These are phyloP conservation scores for Podila clonocystis DNA, from an alignment of 192 early-diverging fungal species.

Conservation along the genomic window DNA sequence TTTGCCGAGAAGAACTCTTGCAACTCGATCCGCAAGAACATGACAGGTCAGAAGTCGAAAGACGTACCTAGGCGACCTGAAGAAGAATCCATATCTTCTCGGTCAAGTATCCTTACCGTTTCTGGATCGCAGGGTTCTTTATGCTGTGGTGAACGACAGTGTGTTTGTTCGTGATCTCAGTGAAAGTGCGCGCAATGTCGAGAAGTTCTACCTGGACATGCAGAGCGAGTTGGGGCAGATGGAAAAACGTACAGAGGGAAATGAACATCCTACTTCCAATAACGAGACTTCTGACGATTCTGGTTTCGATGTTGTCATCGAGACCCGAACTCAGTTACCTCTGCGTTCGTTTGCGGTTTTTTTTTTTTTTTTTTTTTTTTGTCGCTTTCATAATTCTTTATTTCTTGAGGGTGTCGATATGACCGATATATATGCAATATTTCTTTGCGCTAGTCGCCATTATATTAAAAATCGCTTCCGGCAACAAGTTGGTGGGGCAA, in stretches of 20 bases:
- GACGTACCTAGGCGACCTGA: not conserved
- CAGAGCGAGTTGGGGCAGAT: not conserved
- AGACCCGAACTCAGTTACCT: too few relatives aligned
- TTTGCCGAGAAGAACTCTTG: not conserved
- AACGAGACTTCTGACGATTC: not conserved
- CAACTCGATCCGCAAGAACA: not conserved
- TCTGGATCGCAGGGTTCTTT: not conserved
- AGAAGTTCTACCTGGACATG: not conserved
- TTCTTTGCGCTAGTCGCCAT: too few relatives aligned
- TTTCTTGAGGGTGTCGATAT: too few relatives aligned
- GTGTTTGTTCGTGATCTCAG: not conserved
- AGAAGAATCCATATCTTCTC: not conserved
- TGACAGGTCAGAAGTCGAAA: not conserved
- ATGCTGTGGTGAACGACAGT: not conserved
- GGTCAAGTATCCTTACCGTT: not conserved
- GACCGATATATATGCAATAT: too few relatives aligned
- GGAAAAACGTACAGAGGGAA: not conserved
- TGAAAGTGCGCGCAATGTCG: not conserved
- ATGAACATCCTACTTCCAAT: not conserved
- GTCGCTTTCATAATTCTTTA: too few relatives aligned
- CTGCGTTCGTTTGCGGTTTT: too few relatives aligned
- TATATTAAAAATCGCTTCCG: too few relatives aligned
- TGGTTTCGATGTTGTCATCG: not conserved
- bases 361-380: too few relatives aligned
- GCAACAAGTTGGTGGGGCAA: too few relatives aligned